These are phyloP conservation scores for Omphalotus guepiniiformis DNA, from an alignment of 768 basidiomycete genomes.

Conservation along the genomic window DNA sequence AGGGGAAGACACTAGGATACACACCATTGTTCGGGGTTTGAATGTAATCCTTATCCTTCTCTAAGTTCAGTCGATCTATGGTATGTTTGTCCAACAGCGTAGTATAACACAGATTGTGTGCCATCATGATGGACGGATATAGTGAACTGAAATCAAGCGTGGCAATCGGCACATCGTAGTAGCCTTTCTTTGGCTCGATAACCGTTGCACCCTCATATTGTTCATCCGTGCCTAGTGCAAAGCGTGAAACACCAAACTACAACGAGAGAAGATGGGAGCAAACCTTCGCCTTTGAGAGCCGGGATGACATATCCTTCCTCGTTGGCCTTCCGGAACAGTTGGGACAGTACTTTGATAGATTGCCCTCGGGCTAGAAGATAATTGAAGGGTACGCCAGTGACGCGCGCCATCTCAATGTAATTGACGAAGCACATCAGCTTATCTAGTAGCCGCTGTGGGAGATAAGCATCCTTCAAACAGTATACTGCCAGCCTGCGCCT, in stretches of 20 bases:
- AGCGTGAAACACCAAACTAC: constrained; percentile 6
- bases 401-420: constrained; percentile 98
- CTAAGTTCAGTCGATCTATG: constrained; percentile 72
- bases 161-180: constrained; percentile 95
- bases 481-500: constrained; percentile 92
- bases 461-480: constrained; percentile 99
- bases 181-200: constrained; percentile 94
- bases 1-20: constrained; percentile 6
- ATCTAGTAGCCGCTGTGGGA: constrained; percentile 93
- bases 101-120: constrained; percentile 97
- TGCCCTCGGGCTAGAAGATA: constrained; percentile 91
- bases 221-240: constrained; percentile 82
- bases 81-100: constrained; percentile 82
- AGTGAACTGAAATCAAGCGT: constrained; percentile 98
- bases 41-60: constrained; percentile 87
- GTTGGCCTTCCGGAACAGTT: constrained; percentile 90
- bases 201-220: constrained; percentile 99
- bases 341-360: constrained; percentile 97
- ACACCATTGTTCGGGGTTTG: constrained; percentile 94
- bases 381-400: constrained; percentile 99
- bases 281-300: constrained; percentile 79
- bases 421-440: constrained; percentile 99
- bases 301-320: constrained; percentile 91
- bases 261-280: not conserved
- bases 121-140: constrained; percentile 99